Evolutionary conservation across 78 protist species (phyloP).

Genomic region (Capsaspora owczarzaki): DNA sequence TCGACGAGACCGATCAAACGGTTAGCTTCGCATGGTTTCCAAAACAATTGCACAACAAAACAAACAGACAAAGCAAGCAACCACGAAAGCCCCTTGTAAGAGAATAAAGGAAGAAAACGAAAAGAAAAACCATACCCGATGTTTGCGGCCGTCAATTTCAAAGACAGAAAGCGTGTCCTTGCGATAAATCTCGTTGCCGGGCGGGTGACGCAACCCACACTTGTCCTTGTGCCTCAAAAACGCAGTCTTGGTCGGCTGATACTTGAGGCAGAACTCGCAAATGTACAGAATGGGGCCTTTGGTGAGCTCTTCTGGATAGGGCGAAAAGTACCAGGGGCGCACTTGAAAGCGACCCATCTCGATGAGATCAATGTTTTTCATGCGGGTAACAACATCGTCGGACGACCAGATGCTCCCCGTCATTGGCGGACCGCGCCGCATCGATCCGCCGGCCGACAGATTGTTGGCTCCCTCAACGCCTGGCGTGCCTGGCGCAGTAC

Average conservation of each 20-base stretch:
- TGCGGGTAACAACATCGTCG: conserved; percentile 77
- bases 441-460: neutral
- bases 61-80: too few relatives aligned
- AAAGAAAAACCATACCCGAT: too few relatives aligned
- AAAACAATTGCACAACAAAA: too few relatives aligned
- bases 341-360: conserved; percentile 17
- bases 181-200: conserved; percentile 90
- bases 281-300: conserved; percentile 37
- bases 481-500: too few relatives aligned
- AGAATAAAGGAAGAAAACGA: too few relatives aligned
- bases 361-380: conserved; percentile 71
- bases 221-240: conserved; percentile 64
- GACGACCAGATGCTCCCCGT: conserved; percentile 12
- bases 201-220: conserved; percentile 76
- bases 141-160: conserved; percentile 84
- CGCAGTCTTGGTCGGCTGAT: conserved; percentile 60
- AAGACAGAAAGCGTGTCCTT: conserved; percentile 56
- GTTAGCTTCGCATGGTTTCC: too few relatives aligned
- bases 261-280: conserved; percentile 88
- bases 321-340: conserved; percentile 92
- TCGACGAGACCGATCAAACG: too few relatives aligned
- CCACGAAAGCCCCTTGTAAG: too few relatives aligned
- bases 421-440: neutral
- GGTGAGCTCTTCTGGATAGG: conserved; percentile 83
- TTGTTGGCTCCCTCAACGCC: too few relatives aligned